Evolutionary conservation across 2,329 filamentous ascomycete species (phyloP).

Genomic region (Xylariaceae sp.): DNA sequence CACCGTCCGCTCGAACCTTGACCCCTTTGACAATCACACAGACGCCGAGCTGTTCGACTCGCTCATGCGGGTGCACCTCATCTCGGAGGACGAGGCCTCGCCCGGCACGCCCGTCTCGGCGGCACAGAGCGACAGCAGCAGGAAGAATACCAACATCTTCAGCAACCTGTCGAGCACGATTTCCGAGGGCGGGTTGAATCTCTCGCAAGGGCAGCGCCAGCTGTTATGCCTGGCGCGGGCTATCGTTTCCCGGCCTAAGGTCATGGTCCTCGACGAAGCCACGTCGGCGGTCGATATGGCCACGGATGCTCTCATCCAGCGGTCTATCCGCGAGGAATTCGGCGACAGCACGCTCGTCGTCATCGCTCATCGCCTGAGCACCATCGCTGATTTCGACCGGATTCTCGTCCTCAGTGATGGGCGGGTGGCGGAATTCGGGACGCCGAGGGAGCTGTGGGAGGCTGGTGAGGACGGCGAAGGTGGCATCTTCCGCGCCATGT

Average conservation of each 20-base stretch:
- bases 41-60: conserved; percentile 67
- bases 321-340: conserved; percentile 68
- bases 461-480: not conserved
- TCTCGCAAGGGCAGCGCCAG: conserved; percentile 73
- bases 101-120: conserved; percentile 34
- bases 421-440: conserved; percentile 62
- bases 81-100: conserved; percentile 38
- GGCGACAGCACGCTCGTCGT: conserved; percentile 62
- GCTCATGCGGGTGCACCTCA: conserved; percentile 66
- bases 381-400: conserved; percentile 71
- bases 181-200: conserved; percentile 67
- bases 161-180: conserved; percentile 58
- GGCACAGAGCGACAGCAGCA: conserved; percentile 34
- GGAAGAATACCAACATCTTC: conserved; percentile 63
- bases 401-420: conserved; percentile 69
- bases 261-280: conserved; percentile 78
- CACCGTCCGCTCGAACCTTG: conserved; percentile 70
- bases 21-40: conserved; percentile 67
- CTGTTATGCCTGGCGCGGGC: conserved; percentile 70
- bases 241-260: conserved; percentile 66
- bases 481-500: conserved; percentile 23
- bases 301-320: conserved; percentile 70
- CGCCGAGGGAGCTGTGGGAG: conserved; percentile 58
- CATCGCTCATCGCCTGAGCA: conserved; percentile 71
- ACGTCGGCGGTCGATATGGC: conserved; percentile 75